Evolutionary conservation across 805 yeast species (phyloP).

Genomic region (Cyberlindnera xishuangbannaensis): DNA sequence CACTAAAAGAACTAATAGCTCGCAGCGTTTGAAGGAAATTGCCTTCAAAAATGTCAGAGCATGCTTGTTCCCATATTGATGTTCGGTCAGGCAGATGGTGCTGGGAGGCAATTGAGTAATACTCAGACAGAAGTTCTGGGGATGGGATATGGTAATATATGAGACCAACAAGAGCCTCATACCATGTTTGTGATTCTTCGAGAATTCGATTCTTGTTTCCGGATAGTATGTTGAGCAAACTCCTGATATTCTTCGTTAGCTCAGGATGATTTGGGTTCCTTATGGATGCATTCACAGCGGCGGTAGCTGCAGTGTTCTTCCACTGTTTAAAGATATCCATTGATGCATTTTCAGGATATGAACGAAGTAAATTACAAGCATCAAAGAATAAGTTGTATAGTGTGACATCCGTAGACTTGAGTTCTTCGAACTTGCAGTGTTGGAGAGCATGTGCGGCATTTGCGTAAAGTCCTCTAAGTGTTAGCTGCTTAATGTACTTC

Average conservation of each 20-base stretch:
- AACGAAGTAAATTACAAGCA: constrained; percentile 26
- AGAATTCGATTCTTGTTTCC: constrained; percentile 42
- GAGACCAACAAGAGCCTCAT: constrained; percentile 55
- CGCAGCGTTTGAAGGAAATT: constrained; percentile 53
- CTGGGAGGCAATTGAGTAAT: constrained; percentile 31
- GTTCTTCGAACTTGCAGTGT: constrained; percentile 37
- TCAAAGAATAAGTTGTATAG: constrained; percentile 31
- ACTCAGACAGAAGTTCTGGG: constrained; percentile 34
- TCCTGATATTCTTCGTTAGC: constrained; percentile 25
- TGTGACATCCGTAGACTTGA: constrained; percentile 20
- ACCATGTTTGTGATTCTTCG: constrained; percentile 55
- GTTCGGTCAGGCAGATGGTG: constrained; percentile 32
- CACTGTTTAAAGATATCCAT: constrained; percentile 30
- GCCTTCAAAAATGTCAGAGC: constrained; percentile 49
- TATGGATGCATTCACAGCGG: constrained; percentile 21
- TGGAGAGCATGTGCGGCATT: constrained; percentile 47
- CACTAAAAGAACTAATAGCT: constrained; percentile 52
- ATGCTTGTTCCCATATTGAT: constrained; percentile 48
- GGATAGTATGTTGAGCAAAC: constrained; percentile 29
- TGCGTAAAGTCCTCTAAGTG: constrained; percentile 55
- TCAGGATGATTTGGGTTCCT: constrained; percentile 15
- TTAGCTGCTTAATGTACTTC: constrained; percentile 51
- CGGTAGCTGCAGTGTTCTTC: constrained; percentile 27
- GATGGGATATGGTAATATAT: constrained; percentile 57
- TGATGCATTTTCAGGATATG: constrained; percentile 30